Percentiles rank a stretch among this genome's conserved stretches.
These are phyloP conservation scores for Lyophyllum semitale DNA, from an alignment of 768 basidiomycete genomes.

Conservation along the genomic window DNA sequence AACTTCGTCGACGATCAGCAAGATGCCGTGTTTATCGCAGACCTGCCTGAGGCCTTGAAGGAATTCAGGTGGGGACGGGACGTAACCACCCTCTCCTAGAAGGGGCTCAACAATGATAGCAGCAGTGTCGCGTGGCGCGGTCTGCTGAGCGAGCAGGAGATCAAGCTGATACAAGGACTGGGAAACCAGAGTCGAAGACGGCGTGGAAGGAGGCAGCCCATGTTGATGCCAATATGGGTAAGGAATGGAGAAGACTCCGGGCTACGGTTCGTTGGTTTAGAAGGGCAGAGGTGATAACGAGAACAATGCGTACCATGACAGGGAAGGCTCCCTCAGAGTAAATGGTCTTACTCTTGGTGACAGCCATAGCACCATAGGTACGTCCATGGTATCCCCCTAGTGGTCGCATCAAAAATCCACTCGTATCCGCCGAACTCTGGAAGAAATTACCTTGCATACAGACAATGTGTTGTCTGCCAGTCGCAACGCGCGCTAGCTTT, in stretches of 20 bases:
- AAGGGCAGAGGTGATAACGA: neutral
- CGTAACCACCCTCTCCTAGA: conserved; percentile 94
- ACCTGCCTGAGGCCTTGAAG: conserved; percentile 76
- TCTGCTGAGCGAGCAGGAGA: conserved; percentile 75
- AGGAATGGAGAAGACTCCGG: conserved; percentile 77
- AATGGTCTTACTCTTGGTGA: conserved; percentile 93
- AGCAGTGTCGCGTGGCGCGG: conserved; percentile 82
- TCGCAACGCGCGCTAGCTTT: conserved; percentile 81
- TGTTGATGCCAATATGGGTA: conserved; percentile 95
- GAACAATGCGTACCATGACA: conserved; percentile 61
- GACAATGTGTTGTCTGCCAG: conserved; percentile 86
- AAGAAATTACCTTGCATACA: conserved; percentile 72
- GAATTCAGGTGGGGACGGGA: conserved; percentile 81
- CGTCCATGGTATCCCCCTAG: conserved; percentile 86
- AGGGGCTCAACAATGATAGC: conserved; percentile 95
- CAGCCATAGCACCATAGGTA: conserved; percentile 89
- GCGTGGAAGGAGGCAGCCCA: conserved; percentile 55
- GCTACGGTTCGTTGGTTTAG: conserved; percentile 41
- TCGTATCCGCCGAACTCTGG: neutral
- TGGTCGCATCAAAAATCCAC: neutral
- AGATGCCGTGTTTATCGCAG: conserved; percentile 85
- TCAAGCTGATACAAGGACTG: conserved; percentile 81
- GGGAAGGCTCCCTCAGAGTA: conserved; percentile 81
- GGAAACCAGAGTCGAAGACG: conserved; percentile 56
- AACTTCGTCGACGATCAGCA: conserved; percentile 86